Evolutionary conservation across 441 rosid species (phyloP), one percentile per base, ranked within the genome.

Genomic region (Populus hybrid): DNA sequence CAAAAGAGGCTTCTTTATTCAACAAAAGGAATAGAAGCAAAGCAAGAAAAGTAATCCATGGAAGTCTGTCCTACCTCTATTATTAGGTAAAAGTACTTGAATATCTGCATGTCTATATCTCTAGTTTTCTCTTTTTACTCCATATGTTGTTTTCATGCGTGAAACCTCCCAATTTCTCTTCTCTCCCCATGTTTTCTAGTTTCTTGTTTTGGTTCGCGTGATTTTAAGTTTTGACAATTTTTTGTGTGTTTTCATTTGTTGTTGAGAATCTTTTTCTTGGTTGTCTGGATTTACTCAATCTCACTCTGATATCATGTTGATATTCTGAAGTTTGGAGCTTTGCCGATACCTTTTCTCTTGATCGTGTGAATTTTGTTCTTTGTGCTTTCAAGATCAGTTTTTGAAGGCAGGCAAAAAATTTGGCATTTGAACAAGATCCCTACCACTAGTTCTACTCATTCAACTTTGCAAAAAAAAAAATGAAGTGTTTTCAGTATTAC

Each of bases 401-500:
- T 14, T 46, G 57, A 46, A 46, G 57, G 57, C 20, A 46, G 20
- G 18, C 18, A 46, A 46, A 46, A 46, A 14, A 12, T 5, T 46
- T 46, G 57, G 20, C 57, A 46, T 46, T 5, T 46, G 57, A 46
- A 46, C 57, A 14, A 46, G 57, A 14, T 46, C 20, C 18, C 2
- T 14, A 5, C 57, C 12, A 14, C 20, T 14, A 46, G 57, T 46
- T 12, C 18, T 46, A 4, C 12, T 4, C 57, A 46, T 46, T 14
- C 57, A 46, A 14, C 6, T 46, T 46, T 14, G 57, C 12, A 12
- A 1, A 71, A 1, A 71, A 67, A 81, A 77, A 67, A 81, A 90
- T 90, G 91, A 87, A 82, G 86, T 90, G 94, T 78, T 89, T 89
- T 77, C 68, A 46, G 57, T 11, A 23, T 63, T 88, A 87, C 84